Evolutionary conservation across 108 stramenopile genomes (phyloP), one percentile per base, ranked within the genome.

Genomic region (Fistulifera solaris): DNA sequence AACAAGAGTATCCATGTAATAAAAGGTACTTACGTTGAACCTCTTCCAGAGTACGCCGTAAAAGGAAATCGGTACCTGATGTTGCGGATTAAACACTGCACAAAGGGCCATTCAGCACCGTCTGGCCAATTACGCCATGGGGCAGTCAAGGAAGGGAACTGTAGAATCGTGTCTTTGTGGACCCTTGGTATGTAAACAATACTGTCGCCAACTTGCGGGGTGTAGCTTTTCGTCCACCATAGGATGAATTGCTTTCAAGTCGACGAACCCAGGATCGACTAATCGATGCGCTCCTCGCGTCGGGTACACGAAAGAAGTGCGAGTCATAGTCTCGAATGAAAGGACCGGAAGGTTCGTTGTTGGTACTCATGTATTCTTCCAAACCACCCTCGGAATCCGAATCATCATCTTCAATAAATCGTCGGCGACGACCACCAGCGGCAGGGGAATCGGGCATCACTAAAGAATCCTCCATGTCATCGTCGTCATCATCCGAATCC

Each of bases 161-260:
- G 62, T 23, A 61, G 61, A 19, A 92, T 47, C 5, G 70, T 81
- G 40, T 87, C 81, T 28, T 69, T 61, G 54, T 93, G 92, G 14
- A 83, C 85, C 48, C 78, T 66, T 21, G 92, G 87, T 41, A 93
- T 78, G 62, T 93, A 93, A 35, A 93, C 83, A 17, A 93, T 73
- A 8, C 81, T 80, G 52, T 93, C 92, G 31, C 92, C 92, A 48
- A 85, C 78, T 57, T 93, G 92, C 6, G 89, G 89, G 6, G 70
- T 62, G 52, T 85, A 87, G 16, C 46, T 55, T 87, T 87, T 22
- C 60, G 55, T 24, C 80, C 84, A 11, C 52, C 53, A 47, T 70
- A 79, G 25, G 76, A 65, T 2, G 66, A 64, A 42, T 72, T 61
- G 42, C 72, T 75, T 39, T 80, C 78, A 28, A 59, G 63, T 38